Evolutionary conservation across 2,329 filamentous ascomycete species (phyloP).

Genomic region (Purpureocillium takamizusanense): DNA sequence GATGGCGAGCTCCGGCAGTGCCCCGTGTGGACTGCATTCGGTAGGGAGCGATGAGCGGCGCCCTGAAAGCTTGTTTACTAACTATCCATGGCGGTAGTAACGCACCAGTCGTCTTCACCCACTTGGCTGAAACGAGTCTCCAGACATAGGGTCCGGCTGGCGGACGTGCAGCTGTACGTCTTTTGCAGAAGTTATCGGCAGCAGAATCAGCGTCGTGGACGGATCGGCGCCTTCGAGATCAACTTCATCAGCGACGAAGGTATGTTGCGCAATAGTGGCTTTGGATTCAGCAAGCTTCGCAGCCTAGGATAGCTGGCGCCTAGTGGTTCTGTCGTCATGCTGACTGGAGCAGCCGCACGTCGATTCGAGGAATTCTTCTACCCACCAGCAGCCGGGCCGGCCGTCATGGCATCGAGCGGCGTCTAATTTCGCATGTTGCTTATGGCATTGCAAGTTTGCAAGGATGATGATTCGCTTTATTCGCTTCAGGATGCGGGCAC

Average conservation of each 20-base stretch:
- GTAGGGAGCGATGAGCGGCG: conserved; percentile 24
- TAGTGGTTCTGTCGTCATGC: too few species aligned
- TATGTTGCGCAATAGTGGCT: conserved; percentile 7
- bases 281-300: too few species aligned
- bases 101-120: conserved; percentile 36
- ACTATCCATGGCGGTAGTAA: conserved; percentile 29
- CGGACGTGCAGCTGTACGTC: conserved; percentile 47
- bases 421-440: neutral
- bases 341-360: conserved; percentile 16
- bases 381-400: conserved; percentile 5
- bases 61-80: neutral
- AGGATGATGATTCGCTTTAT: too few species aligned
- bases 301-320: too few species aligned
- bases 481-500: too few species aligned
- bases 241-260: conserved; percentile 35
- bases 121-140: conserved; percentile 43
- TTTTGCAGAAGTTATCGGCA: conserved; percentile 49
- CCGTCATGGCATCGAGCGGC: neutral
- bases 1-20: conserved; percentile 44
- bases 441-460: too few species aligned
- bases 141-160: conserved; percentile 38
- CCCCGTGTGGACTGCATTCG: conserved; percentile 57
- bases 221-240: conserved; percentile 40
- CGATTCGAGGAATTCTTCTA: conserved; percentile 33
- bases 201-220: conserved; percentile 39